Conservation (phyloP, 2,329 filamentous ascomycete species). For the Hypoxylon sp. region DNA sequence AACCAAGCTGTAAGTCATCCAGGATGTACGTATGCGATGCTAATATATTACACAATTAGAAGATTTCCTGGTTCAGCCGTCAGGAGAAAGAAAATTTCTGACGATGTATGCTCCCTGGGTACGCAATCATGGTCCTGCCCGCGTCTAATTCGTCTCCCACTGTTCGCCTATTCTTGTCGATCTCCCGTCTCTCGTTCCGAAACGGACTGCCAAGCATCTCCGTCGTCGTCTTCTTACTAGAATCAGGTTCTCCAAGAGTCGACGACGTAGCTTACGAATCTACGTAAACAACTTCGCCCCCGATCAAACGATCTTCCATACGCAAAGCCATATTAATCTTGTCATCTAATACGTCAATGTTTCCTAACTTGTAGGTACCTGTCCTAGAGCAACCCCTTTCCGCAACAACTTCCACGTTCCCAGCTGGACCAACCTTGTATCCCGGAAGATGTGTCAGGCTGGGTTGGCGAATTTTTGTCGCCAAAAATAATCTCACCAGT, state of each 20-base stretch:
- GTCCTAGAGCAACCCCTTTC: slow-evolving; percentile 9
- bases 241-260: slow-evolving; percentile 13
- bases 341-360: background rate
- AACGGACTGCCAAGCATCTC: slow-evolving; percentile 27
- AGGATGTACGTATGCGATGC: slow-evolving; percentile 33
- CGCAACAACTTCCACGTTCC: slow-evolving; percentile 4
- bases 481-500: slow-evolving; percentile 30
- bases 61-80: slow-evolving; percentile 38
- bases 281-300: slow-evolving; percentile 27
- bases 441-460: slow-evolving; percentile 16
- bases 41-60: slow-evolving; percentile 33
- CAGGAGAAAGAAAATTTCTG: slow-evolving; percentile 8
- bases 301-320: slow-evolving; percentile 39
- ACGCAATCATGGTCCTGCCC: slow-evolving; percentile 20
- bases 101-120: slow-evolving; percentile 20
- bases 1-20: slow-evolving; percentile 39
- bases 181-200: slow-evolving; percentile 31
- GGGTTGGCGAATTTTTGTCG: slow-evolving; percentile 39
- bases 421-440: slow-evolving; percentile 19
- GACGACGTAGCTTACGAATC: slow-evolving; percentile 21
- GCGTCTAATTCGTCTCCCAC: slow-evolving; percentile 9
- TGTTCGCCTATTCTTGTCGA: slow-evolving; percentile 32
- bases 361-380: slow-evolving; percentile 5
- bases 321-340: slow-evolving; percentile 27
- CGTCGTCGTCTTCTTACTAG: slow-evolving; percentile 19